phyloP scores from a whole-genome alignment of 2,329 filamentous ascomycete species.

The Colletotrichum liriopes region DNA sequence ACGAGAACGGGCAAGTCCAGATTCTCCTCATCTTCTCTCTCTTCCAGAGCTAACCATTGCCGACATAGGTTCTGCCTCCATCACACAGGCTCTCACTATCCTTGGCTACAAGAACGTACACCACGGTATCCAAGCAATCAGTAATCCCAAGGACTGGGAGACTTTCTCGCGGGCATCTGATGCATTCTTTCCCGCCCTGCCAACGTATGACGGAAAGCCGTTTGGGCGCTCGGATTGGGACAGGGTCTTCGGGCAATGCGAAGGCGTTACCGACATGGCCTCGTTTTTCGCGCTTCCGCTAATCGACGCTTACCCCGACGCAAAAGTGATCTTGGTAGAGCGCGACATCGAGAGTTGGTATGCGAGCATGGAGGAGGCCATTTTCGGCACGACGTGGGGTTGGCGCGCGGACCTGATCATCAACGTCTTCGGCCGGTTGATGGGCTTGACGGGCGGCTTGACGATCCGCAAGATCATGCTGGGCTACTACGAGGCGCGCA shows the following conservation, averaged over 20 bases:
- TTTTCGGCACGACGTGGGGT: conserved; percentile 49
- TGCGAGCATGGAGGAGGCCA: conserved; percentile 50
- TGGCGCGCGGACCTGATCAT: conserved; percentile 44
- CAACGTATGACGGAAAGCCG: conserved; percentile 48
- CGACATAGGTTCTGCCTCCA: conserved; percentile 48
- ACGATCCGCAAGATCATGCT: conserved; percentile 48
- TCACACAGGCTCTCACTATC: conserved; percentile 51
- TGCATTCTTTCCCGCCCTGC: conserved; percentile 48
- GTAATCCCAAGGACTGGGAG: conserved; percentile 46
- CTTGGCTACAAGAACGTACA: conserved; percentile 53
- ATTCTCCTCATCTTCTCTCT: too few relatives aligned
- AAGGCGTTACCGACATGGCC: conserved; percentile 51
- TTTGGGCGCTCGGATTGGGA: conserved; percentile 51
- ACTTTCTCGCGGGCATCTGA: conserved; percentile 50
- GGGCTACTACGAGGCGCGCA: conserved; percentile 49
- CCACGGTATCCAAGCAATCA: conserved; percentile 45
- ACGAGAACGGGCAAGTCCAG: conserved; percentile 49
- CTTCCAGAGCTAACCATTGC: not conserved
- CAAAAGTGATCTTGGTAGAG: conserved; percentile 52
- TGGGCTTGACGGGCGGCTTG: conserved; percentile 50
- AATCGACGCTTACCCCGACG: conserved; percentile 51
- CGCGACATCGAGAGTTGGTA: conserved; percentile 52
- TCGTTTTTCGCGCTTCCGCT: conserved; percentile 48
- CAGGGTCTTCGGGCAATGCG: conserved; percentile 48
- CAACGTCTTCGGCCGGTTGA: conserved; percentile 48